Base-by-base conservation (phyloP, 768 basidiomycete genomes). In the Phaeotremella skinneri region DNA sequence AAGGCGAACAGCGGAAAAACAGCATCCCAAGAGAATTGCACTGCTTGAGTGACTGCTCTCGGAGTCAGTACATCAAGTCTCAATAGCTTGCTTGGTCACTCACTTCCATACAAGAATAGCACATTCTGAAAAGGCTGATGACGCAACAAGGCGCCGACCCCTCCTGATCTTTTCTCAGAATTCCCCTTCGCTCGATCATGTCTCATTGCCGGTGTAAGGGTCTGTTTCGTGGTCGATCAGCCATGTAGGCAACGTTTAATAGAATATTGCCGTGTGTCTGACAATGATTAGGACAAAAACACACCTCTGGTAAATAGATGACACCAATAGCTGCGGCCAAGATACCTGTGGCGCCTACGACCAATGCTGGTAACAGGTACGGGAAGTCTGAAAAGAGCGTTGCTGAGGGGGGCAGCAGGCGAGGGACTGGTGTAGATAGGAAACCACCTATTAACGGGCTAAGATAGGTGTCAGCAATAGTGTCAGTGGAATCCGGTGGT, bases 1-100 rank as follows among this genome's bases (percentile, higher is more conserved):
- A 68, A 71, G 3, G 63, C 66, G 43, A 64, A 71, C n/a, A 71
- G 45, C 9, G 69, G 69, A 27, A 61, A 71, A 9, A 68, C 31
- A 17, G 69, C 69, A 37, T 71, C 69, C 55, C 62, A 71, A 14
- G 56, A 54, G 41, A 66, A 71, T 43, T 56, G 55, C 3, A 68
- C 61, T 4, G 57, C 59, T 34, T 68, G 66, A 25, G 53, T 48
- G 42, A 68, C 69, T 71, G 32, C 5, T 2, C 11, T 17, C 17
- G 7, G 9, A 7, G 34, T 37, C 9, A 37, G 34, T 17, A 37
- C 26, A 39, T 47, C 52, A 49, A 27, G 26, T 51, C 51, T 25
- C 20, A 16, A 2, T 32, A 34, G 50, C 9, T 23, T 9, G 48
- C 23, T 25, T 51, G 29, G 20, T 0, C 3, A 68, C 69, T 48